Percentiles rank a stretch among this genome's conserved stretches.
phyloP scores from a whole-genome alignment of 2,329 filamentous ascomycete species.

The Venturia asperata region DNA sequence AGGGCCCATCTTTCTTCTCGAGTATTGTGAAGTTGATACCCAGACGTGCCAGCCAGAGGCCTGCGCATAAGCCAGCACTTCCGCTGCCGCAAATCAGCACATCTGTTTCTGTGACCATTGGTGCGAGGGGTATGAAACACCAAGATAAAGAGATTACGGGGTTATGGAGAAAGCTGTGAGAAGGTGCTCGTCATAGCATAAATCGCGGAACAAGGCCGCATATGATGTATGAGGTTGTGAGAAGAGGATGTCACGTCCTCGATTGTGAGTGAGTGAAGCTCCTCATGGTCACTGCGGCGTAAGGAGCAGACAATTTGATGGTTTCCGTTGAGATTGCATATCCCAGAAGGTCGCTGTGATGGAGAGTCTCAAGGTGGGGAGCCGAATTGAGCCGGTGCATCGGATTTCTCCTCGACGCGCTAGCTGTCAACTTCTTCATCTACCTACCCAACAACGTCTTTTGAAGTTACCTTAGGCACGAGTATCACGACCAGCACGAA shows the following conservation, averaged over 20 bases:
- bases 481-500: no score
- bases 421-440: background rate
- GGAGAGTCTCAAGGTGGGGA: background rate
- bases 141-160: background rate
- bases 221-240: background rate
- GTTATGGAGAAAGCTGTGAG: background rate
- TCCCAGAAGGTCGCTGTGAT: background rate
- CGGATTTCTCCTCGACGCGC: background rate
- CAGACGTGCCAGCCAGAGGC: constrained; percentile 53
- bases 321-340: background rate
- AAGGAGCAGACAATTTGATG: background rate
- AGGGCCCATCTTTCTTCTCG: constrained; percentile 49
- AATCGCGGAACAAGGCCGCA: background rate
- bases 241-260: background rate
- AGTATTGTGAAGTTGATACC: constrained; percentile 52
- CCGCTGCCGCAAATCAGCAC: constrained; percentile 57
- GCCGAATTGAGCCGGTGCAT: background rate
- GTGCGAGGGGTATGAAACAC: background rate
- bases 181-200: background rate
- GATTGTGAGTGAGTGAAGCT: background rate
- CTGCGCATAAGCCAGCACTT: constrained; percentile 55
- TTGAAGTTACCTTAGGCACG: no score
- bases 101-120: constrained; percentile 30
- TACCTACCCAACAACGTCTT: background rate
- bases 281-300: background rate